Base-by-base conservation (phyloP, 495 filamentous ascomycete genomes). In the Chaetomidium leptoderma region DNA sequence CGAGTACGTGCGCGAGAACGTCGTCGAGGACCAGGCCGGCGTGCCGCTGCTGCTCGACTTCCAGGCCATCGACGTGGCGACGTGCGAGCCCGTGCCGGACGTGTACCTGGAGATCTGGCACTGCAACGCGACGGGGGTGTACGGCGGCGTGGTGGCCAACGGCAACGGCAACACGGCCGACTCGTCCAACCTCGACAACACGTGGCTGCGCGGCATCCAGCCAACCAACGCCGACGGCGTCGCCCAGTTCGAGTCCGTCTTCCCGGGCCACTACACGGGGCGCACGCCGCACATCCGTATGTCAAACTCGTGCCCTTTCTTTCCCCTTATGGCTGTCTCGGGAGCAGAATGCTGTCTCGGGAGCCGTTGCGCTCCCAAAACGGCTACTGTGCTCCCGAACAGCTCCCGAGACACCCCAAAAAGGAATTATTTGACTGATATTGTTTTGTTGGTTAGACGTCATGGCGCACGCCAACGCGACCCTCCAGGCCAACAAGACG, bases 21-120 rank as follows among this genome's bases (percentile, higher is more conserved):
- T 87, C 35, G 65, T 70, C 13, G 83, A 86, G 52, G 70, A 65
- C 21, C 72, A 86, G 62, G 53, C 58, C 4, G 85, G 85, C 52
- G 76, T 87, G n/a, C 68, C 75, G 11, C 70, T 86, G 16, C 74
- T 75, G 49, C 70, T 86, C 37, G 85, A 86, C 55, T 70, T 85
- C 61, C 81, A 85, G 60, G 61, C 86, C 33, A 73, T 85, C 53
- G 79, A 86, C 64, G 74, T 69, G 43, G 76, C 78, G 33, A 83
- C 78, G 24, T 87, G 82, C 71, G 68, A 84, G 32, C 77, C 82
- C 0, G 64, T 86, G 6, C 67, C 76, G 0, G 71, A 76, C 37
- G 70, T 77, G 32, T 86, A 78, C 60, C 67, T 85, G 27, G 86
- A 88, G 61, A 68, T 84, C 44, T 86, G 84, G 82, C 17, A 43